Conservation (phyloP, 306 rosid genomes). For the barrel medic (Medicago truncatula) region MtrunA17r5.0-ANR NC_053042.1:48552001-48552500, state of each 20-base stretch:
- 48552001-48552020: constrained; percentile 93
- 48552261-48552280: constrained; percentile 55
- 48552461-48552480: constrained; percentile 58
- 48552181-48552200: constrained; percentile 85
- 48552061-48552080: constrained; percentile 84
- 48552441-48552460: constrained; percentile 51
- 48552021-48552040: constrained; percentile 78
- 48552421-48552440: constrained; percentile 57
- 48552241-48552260: constrained; percentile 70
- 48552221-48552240: constrained; percentile 76
- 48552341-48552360: constrained; percentile 75
- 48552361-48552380: constrained; percentile 67
- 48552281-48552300: constrained; percentile 44
- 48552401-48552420: constrained; percentile 71
- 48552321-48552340: constrained; percentile 54
- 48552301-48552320: constrained; percentile 53
- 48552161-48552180: constrained; percentile 73
- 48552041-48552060: constrained; percentile 68
- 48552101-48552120: constrained; percentile 95
- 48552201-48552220: constrained; percentile 92
- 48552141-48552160: constrained; percentile 89
- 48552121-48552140: constrained; percentile 77
- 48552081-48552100: constrained; percentile 98
- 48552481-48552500: constrained; percentile 58
- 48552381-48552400: constrained; percentile 76